Evolutionary conservation across 202 grass and related monocot species (phyloP).

Genomic region (Miscanthus sacchariflorus): DNA sequence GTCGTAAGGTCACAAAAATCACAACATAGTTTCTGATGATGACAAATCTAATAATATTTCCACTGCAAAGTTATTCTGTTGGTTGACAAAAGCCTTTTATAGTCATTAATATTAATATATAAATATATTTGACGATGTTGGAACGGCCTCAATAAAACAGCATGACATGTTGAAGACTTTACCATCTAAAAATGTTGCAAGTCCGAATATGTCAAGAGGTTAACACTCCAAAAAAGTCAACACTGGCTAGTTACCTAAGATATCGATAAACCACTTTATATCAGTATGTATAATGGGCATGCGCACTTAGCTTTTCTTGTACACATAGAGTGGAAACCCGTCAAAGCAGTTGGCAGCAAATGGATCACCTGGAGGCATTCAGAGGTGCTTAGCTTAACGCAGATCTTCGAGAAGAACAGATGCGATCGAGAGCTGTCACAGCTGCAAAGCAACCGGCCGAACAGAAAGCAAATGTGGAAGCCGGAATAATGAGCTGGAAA

Average conservation of each 20-base stretch:
- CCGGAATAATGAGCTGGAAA: constrained; percentile 39
- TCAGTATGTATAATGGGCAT: background rate
- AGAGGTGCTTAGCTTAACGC: background rate
- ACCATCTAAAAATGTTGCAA: background rate
- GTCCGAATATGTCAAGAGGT: constrained; percentile 5
- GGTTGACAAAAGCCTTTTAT: background rate
- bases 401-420: constrained; percentile 16
- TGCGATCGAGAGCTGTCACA: constrained; percentile 17
- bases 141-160: background rate
- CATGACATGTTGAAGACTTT: background rate
- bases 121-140: too few relatives aligned
- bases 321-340: background rate
- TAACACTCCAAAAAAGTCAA: constrained; percentile 7
- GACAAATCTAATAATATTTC: background rate
- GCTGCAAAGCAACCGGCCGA: constrained; percentile 12
- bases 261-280: background rate
- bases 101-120: too few relatives aligned
- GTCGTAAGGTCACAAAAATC: background rate
- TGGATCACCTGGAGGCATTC: background rate
- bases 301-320: background rate
- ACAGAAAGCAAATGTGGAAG: constrained; percentile 34
- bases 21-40: background rate
- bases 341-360: background rate
- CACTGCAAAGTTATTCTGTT: background rate
- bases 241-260: background rate